Percentiles rank a stretch among this genome's conserved stretches.
phyloP scores from a whole-genome alignment of 1,284 basidiomycete genomes.

The Tremellales sp. region DNA sequence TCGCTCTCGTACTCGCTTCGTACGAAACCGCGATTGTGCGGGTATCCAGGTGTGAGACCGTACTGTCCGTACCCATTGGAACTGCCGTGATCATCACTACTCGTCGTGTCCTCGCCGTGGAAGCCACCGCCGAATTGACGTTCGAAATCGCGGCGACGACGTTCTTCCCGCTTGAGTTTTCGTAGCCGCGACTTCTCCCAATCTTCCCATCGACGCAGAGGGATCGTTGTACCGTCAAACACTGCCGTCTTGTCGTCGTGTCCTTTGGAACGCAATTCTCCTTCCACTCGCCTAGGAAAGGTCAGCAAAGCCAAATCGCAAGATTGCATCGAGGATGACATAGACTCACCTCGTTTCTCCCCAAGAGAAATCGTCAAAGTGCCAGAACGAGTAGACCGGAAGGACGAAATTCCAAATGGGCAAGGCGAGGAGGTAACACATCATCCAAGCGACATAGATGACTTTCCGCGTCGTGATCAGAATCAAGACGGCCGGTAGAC shows the following conservation, averaged over 20 bases:
- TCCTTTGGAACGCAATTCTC: constrained; percentile 64
- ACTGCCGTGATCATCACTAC: constrained; percentile 10
- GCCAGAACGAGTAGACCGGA: constrained; percentile 96
- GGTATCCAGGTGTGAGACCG: constrained; percentile 18
- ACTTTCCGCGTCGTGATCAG: constrained; percentile 90
- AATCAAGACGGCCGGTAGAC: constrained; percentile 88
- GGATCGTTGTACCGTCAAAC: constrained; percentile 63
- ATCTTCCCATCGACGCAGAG: constrained; percentile 95
- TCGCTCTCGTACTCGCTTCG: constrained; percentile 47
- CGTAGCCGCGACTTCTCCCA: constrained; percentile 97
- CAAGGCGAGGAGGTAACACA: constrained; percentile 85
- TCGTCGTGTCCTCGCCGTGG: constrained; percentile 26
- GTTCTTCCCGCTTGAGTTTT: constrained; percentile 85
- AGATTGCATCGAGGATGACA: background rate
- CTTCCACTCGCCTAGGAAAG: constrained; percentile 92
- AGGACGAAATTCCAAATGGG: constrained; percentile 95
- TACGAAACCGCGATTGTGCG: constrained; percentile 27
- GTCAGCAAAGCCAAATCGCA: constrained; percentile 53
- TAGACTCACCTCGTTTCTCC: constrained; percentile 85
- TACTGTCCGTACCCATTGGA: constrained; percentile 43
- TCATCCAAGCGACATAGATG: constrained; percentile 96
- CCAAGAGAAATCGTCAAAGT: constrained; percentile 96
- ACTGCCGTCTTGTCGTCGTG: constrained; percentile 63
- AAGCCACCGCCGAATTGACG: constrained; percentile 52
- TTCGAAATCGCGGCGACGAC: constrained; percentile 73